Evolutionary conservation across 2,329 filamentous ascomycete species (phyloP).

Genomic region (Chaetothyriales sp.): DNA sequence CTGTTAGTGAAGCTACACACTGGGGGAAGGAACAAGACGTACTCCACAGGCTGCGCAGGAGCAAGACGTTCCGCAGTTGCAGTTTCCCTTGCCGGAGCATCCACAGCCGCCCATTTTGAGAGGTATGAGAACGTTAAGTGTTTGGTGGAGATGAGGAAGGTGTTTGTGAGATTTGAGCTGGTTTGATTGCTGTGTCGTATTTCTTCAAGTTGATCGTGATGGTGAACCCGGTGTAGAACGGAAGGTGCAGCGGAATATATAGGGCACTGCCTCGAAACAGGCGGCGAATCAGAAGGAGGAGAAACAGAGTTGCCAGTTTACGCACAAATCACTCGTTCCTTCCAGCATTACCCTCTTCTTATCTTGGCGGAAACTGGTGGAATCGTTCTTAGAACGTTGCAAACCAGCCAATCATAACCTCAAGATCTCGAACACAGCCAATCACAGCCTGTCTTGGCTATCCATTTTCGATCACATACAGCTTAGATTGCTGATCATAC

Average conservation of each 20-base stretch:
- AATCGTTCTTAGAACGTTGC: neutral
- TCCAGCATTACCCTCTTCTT: neutral
- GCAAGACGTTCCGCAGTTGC: neutral
- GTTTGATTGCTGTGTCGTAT: neutral
- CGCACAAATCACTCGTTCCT: neutral
- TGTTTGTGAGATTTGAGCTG: neutral
- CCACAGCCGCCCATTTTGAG: neutral
- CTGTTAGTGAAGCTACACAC: neutral
- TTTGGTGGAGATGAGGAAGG: neutral
- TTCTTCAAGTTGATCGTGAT: too few relatives aligned
- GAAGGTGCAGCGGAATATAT: neutral
- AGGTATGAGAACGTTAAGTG: neutral
- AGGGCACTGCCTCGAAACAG: neutral
- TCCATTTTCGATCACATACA: neutral
- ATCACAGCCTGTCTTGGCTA: neutral
- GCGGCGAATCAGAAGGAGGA: too few relatives aligned
- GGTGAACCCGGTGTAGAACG: too few relatives aligned
- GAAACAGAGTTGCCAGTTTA: neutral
- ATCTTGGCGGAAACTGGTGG: neutral
- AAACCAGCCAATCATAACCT: neutral
- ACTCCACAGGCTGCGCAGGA: neutral
- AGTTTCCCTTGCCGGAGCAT: neutral
- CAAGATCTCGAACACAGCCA: neutral
- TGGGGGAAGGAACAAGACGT: neutral
- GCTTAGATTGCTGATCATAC: neutral